Evolutionary conservation across 1,284 basidiomycete species (phyloP).

Genomic region (Somion occarium): DNA sequence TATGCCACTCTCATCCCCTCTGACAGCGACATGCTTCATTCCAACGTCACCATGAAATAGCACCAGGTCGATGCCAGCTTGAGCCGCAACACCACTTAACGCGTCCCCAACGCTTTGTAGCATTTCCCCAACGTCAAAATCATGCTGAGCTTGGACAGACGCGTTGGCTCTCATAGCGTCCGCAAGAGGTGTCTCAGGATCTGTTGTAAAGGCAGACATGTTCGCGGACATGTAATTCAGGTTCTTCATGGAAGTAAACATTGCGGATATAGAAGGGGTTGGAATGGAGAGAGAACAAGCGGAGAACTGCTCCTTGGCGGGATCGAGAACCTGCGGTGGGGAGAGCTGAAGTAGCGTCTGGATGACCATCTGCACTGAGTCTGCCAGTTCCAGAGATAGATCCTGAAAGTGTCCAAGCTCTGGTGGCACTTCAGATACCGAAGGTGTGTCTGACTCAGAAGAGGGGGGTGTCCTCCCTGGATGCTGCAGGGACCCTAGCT

Average conservation of each 20-base stretch:
- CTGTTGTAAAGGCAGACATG: conserved; percentile 35
- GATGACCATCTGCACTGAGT: conserved; percentile 82
- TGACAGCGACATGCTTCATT: conserved; percentile 79
- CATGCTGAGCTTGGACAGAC: conserved; percentile 21
- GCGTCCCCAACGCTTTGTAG: conserved; percentile 79
- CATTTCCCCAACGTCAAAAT: conserved; percentile 70
- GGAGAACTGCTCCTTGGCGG: conserved; percentile 88
- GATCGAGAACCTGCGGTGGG: conserved; percentile 84
- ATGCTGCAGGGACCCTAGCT: conserved; percentile 62
- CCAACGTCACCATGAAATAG: conserved; percentile 84
- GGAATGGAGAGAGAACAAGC: conserved; percentile 83
- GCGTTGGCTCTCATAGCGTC: conserved; percentile 7
- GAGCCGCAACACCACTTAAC: conserved; percentile 79
- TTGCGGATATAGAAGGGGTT: conserved; percentile 79
- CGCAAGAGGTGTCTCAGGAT: conserved; percentile 12
- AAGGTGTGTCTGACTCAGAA: conserved; percentile 12
- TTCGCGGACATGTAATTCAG: conserved; percentile 88
- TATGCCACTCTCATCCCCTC: conserved; percentile 80
- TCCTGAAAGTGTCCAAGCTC: conserved; percentile 48
- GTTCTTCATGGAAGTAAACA: conserved; percentile 86
- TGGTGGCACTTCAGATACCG: conserved; percentile 21
- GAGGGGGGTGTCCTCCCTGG: conserved; percentile 40
- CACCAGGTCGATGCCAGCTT: conserved; percentile 81
- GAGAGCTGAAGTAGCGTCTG: conserved; percentile 87
- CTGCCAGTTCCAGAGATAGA: conserved; percentile 78